Base-by-base conservation (phyloP, 768 basidiomycete genomes). In the Pleurotus ostreatus region DNA sequence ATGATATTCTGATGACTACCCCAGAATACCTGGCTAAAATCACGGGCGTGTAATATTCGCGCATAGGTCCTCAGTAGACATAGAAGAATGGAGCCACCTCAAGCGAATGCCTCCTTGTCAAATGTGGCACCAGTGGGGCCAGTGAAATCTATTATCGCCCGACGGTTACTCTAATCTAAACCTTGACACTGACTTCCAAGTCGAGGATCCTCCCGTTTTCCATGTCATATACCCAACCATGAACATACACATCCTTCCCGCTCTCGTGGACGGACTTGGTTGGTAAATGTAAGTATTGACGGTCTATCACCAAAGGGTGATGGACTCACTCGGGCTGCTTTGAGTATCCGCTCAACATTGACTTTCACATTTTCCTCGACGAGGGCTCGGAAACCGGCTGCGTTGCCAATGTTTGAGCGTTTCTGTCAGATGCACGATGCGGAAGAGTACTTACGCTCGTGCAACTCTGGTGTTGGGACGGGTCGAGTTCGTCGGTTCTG, bases 201-300 rank as follows among this genome's bases (percentile, higher is more conserved):
- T 85, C 80, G 37, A 65, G 64, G 47, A 86, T 66, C 23, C 69
- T 64, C 4, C 84, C 83, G 30, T 69, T 77, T 59, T 77, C 78
- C 56, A 85, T 71, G 52, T 84, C 78, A 57, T 83, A 84, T 30
- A 85, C 77, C 79, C 79, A 84, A 5, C 83, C 84, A 44, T 85
- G 82, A 4, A 86, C 64, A 58, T 68, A 74, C 1, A 74, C 65
- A 11, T 68, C 65, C 7, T 41, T 39, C 5, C 26, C 39, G 26
- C 15, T 26, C 2, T 26, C 11, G n/a, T 49, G 15, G 25, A 37
- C 30, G 9, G 30, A 34, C 30, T 34, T 34, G 1, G 11, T 34
- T 8, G 30, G 30, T 34, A 8, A 2, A 8, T 2, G 30, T 34
- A 11, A 34, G 30, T 34, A 3, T 34, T 2, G 7, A 34, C 30